These are phyloP conservation scores for Calocera cornea DNA, from an alignment of 768 basidiomycete genomes.

Conservation along the genomic window DNA sequence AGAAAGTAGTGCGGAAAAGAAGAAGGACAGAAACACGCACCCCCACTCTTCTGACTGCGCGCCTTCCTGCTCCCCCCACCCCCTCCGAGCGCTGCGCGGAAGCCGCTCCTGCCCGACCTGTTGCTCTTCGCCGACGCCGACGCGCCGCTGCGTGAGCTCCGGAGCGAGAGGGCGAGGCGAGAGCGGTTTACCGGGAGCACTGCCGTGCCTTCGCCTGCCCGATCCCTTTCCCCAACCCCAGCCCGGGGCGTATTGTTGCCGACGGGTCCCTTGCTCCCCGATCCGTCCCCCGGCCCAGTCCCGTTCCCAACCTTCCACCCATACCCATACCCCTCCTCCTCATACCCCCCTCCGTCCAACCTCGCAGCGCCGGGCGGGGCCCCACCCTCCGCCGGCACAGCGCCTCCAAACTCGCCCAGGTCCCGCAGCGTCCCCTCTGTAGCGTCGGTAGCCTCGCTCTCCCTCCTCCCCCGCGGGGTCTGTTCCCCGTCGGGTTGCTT, in stretches of 20 bases:
- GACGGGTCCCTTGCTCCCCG: too few relatives aligned
- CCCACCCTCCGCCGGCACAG: not conserved
- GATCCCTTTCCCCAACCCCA: too few relatives aligned
- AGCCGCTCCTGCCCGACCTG: not conserved
- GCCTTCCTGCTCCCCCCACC: not conserved
- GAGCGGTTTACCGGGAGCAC: not conserved
- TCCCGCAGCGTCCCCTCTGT: not conserved
- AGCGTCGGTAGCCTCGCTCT: not conserved
- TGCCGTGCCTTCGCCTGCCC: not conserved
- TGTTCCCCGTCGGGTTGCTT: too few relatives aligned
- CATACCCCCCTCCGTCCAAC: too few relatives aligned
- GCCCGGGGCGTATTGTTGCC: too few relatives aligned
- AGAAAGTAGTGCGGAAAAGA: too few relatives aligned
- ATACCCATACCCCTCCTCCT: not conserved
- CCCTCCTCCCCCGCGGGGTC: not conserved
- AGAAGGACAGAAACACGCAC: too few relatives aligned
- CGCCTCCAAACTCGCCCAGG: not conserved
- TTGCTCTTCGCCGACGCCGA: not conserved
- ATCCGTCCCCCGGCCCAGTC: not conserved
- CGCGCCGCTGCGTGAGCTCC: not conserved
- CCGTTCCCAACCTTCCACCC: not conserved
- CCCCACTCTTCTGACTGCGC: too few relatives aligned
- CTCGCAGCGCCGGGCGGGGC: too few relatives aligned
- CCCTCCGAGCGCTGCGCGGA: not conserved
- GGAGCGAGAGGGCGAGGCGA: not conserved